Base-by-base conservation (phyloP, 352 stramenopile genomes). In the Discostella stelligera region DNA sequence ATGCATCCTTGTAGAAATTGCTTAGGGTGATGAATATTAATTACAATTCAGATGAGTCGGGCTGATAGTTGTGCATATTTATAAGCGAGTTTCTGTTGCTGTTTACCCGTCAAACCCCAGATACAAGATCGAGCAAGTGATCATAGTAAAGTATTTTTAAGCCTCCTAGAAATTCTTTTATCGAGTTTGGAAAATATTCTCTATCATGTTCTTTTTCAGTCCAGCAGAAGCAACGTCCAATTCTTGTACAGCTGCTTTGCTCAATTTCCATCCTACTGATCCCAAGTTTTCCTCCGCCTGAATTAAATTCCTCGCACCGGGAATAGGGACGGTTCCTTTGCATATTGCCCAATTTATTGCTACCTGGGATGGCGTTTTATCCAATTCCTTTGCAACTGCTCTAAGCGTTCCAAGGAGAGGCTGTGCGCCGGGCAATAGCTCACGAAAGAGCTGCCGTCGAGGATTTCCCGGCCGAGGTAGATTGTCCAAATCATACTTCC, bases 341-440 rank as follows among this genome's bases (percentile, higher is more conserved):
- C 82, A 87, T 11, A 93, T 84, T 46, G 85, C 86, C 90, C 90
- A 95, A 76, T 94, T 94, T 20, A 95, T 91, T n/a, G 90, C 88
- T 16, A 95, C 85, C 84, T 95, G 89, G 25, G 84, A 86, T 74
- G 85, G 84, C 13, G 80, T 90, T 65, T 94, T 94, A 18, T 73
- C 72, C 59, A 88, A 80, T 54, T 90, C 83, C 13, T 76, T 74
- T 14, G 83, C 85, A 23, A 95, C 74, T 54, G 80, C 87, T 56
- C 84, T 52, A 30, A 94, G 62, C 21, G 82, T 90, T 37, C 66
- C 69, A 16, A 94, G 78, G 8, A 95, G 74, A 46, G 59, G 70
- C 50, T 89, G 76, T 13, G 90, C 84, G 61, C 84, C 84, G 9
- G 84, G 82, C 30, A 92, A 76, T 10, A 92, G 46, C 63, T 92